Evolutionary conservation across 2,329 filamentous ascomycete genomes (phyloP).

Genomic region (Aurifilum marmelostoma): DNA sequence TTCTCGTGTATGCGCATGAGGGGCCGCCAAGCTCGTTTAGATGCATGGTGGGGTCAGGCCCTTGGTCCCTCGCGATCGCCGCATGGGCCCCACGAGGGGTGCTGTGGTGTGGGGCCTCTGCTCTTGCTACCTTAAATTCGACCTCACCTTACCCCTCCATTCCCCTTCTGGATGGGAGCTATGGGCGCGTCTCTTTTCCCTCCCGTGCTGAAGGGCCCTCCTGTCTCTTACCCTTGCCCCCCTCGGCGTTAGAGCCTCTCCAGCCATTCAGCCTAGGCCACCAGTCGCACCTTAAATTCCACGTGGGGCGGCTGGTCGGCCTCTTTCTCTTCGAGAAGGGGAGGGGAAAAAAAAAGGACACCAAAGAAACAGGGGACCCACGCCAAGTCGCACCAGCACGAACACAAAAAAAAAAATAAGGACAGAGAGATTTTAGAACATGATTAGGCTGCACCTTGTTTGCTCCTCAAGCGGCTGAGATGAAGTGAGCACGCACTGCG

Average conservation of each 20-base stretch:
- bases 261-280: background rate
- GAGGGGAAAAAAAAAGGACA: background rate
- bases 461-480: background rate
- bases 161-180: slow-evolving; percentile 4
- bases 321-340: background rate
- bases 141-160: slow-evolving; percentile 13
- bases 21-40: slow-evolving; percentile 3
- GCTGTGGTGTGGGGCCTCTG: background rate
- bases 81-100: background rate
- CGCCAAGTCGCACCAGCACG: background rate
- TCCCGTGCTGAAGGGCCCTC: background rate
- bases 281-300: background rate
- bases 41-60: slow-evolving; percentile 4
- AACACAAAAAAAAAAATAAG: background rate
- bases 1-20: slow-evolving; percentile 10
- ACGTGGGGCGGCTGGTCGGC: background rate
- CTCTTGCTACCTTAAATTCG: slow-evolving; percentile 17
- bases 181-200: background rate
- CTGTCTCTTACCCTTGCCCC: background rate
- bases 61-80: background rate
- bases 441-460: background rate
- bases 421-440: background rate
- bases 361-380: background rate
- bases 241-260: background rate
- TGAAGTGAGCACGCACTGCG: background rate